Base-by-base conservation (phyloP, 805 yeast genomes). In the Lipomyces kockii region DNA sequence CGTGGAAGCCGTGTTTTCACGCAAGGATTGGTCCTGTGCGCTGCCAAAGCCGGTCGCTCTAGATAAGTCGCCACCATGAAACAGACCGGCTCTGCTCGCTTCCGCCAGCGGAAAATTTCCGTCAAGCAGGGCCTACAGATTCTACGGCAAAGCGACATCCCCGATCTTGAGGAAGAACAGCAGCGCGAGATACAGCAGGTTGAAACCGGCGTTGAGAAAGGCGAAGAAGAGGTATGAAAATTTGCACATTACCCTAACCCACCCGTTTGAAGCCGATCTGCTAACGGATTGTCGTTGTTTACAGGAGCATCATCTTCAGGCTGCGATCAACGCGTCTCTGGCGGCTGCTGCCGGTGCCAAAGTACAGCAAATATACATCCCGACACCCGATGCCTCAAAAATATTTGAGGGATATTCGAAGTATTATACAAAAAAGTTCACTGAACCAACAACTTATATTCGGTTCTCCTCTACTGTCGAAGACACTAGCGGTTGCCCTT, bases 151-250 rank as follows among this genome's bases (percentile, higher is more conserved):
- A 81, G 83, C 64, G 98, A 94, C 74, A 80, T 94, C 61, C 94
- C 97, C 0, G 90, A 90, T 71, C 77, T 73, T 51, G 97, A 92
- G 70, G 85, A 87, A 32, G 90, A 87, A 64, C 90, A 86, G 53
- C 97, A 90, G 77, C 86, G 98, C 55, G 97, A 94, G 71, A 80
- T 91, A 37, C 92, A 91, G 74, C 91, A 92, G 69, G 86, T 95
- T 56, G 99, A 95, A 75, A 94, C 98, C 6, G 99, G 99, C 79
- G 99, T 95, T 54, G 99, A 95, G 76, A 95, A 95, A 77, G 92
- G 90, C 73, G 99, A 95, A 79, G 99, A 95, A 79, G 97, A 92
- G 74, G 74, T 72, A 52, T 51, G 67, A 34, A 61, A 49, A 52
- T 57, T 51, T 65, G 58, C 62, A 27, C 51, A n/a, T n/a, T 51